Conservation (phyloP, 345 rosid genomes). For the Eucalyptus victrix region DNA sequence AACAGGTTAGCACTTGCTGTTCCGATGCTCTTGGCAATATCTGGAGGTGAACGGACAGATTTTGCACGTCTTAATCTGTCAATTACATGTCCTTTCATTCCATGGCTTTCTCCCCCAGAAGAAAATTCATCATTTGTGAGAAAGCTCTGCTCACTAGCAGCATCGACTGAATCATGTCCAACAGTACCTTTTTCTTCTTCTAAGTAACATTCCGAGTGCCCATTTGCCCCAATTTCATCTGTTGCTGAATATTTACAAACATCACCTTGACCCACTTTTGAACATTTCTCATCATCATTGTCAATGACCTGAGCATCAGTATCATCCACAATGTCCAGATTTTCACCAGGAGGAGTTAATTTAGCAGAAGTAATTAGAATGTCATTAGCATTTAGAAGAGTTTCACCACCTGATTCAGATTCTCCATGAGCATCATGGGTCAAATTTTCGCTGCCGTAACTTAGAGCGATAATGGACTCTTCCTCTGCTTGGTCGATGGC, state of each 20-base stretch:
- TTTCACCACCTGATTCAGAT: not conserved
- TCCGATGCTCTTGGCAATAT: slow-evolving; percentile 29
- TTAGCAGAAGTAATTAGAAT: not conserved
- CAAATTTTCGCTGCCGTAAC: not conserved
- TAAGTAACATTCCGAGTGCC: not conserved
- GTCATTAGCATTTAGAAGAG: not conserved
- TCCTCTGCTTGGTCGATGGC: slow-evolving; percentile 8
- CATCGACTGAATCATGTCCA: slow-evolving; percentile 14
- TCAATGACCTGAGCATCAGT: not conserved
- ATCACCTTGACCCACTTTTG: not conserved
- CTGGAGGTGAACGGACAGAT: slow-evolving; percentile 69
- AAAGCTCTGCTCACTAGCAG: not conserved
- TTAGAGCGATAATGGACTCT: slow-evolving; percentile 1
- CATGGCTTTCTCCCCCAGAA: slow-evolving; percentile 10
- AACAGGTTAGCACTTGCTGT: slow-evolving; percentile 9
- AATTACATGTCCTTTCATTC: slow-evolving; percentile 14
- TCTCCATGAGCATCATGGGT: slow-evolving; percentile 2
- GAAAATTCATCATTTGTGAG: slow-evolving; percentile 1
- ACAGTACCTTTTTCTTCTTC: slow-evolving; percentile 2
- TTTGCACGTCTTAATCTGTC: slow-evolving; percentile 58
- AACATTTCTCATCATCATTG: not conserved
- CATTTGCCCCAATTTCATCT: slow-evolving; percentile 1
- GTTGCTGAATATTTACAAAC: not conserved
- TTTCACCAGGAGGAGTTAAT: not conserved
- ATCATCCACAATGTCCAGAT: not conserved